A percentile compares a stretch with the other conserved stretches of the same genome.
Conservation (phyloP, 2,329 filamentous ascomycete genomes). For the Cytospora chrysosperma region DNA sequence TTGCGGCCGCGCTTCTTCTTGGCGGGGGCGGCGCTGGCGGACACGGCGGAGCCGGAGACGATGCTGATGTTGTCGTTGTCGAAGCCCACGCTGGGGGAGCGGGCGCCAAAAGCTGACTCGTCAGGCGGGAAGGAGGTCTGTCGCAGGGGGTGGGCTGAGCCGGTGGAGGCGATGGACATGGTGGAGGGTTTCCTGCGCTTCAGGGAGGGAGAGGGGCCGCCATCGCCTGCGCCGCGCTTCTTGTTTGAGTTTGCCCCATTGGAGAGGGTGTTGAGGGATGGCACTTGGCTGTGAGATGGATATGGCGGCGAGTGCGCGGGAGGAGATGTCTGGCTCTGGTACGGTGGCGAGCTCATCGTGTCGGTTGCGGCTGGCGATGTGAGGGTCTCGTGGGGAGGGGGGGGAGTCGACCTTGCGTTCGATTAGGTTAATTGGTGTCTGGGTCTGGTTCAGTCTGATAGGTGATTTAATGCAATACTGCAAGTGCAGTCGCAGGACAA, state of each 20-base stretch:
- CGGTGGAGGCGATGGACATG: constrained; percentile 52
- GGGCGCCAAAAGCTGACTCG: constrained; percentile 53
- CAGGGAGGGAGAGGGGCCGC: constrained; percentile 45
- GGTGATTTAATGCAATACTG: not conserved
- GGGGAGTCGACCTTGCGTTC: not conserved
- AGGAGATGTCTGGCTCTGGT: constrained; percentile 42
- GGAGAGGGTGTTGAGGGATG: constrained; percentile 32
- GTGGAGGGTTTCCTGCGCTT: constrained; percentile 73
- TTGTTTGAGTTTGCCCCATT: constrained; percentile 49
- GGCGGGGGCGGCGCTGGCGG: constrained; percentile 38
- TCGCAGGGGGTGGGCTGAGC: constrained; percentile 66
- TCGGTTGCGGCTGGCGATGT: not conserved
- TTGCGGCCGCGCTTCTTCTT: constrained; percentile 65
- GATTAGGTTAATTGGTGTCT: not conserved
- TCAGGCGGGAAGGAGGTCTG: constrained; percentile 80
- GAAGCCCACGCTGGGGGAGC: constrained; percentile 59
- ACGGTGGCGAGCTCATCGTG: constrained; percentile 58
- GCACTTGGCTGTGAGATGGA: constrained; percentile 49
- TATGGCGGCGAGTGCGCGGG: constrained; percentile 56
- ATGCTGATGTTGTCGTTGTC: constrained; percentile 62
- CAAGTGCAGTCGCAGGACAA: not conserved
- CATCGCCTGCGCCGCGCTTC: constrained; percentile 56
- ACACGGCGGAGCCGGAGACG: constrained; percentile 61
- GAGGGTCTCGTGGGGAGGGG: no score
- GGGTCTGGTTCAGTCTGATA: not conserved